Conservation (phyloP, 2,329 filamentous ascomycete genomes). For the Aspergillus ustus region DNA sequence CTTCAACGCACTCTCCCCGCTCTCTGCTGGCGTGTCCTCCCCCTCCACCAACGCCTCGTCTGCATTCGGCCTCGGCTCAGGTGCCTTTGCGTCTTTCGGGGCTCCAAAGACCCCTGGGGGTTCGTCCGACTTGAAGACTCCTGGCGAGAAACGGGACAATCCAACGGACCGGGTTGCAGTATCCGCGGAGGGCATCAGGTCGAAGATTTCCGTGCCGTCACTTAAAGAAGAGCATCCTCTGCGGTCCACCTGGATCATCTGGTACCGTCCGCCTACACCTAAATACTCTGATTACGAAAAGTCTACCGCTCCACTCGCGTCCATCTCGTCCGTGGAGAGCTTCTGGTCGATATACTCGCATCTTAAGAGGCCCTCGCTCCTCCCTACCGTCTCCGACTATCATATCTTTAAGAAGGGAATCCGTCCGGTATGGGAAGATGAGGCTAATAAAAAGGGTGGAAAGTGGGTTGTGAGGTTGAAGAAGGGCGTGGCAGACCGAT, state of each 20-base stretch:
- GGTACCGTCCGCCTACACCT: constrained; percentile 94
- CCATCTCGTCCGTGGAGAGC: constrained; percentile 80
- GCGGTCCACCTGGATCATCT: constrained; percentile 91
- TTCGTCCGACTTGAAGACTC: constrained; percentile 74
- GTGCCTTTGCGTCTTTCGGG: constrained; percentile 96
- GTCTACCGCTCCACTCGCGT: constrained; percentile 84
- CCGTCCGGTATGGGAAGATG: constrained; percentile 97
- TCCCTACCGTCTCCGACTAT: constrained; percentile 94
- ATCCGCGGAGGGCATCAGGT: constrained; percentile 33
- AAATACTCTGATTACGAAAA: constrained; percentile 99
- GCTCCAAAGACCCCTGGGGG: constrained; percentile 84
- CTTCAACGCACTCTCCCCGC: constrained; percentile 75
- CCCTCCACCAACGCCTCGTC: constrained; percentile 79
- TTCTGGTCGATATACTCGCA: constrained; percentile 91
- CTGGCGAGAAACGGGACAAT: constrained; percentile 66
- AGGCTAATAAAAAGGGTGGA: constrained; percentile 92
- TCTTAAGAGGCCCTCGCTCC: constrained; percentile 81
- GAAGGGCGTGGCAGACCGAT: constrained; percentile 94
- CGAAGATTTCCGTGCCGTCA: constrained; percentile 46
- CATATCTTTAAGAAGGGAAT: constrained; percentile 98
- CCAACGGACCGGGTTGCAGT: constrained; percentile 45
- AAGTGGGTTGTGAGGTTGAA: constrained; percentile 98
- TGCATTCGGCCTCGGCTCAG: constrained; percentile 91
- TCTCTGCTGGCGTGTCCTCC: constrained; percentile 71
- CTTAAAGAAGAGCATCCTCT: constrained; percentile 61